Conservation (phyloP, 2,329 filamentous ascomycete genomes). For the Beauveria sp. region DNA sequence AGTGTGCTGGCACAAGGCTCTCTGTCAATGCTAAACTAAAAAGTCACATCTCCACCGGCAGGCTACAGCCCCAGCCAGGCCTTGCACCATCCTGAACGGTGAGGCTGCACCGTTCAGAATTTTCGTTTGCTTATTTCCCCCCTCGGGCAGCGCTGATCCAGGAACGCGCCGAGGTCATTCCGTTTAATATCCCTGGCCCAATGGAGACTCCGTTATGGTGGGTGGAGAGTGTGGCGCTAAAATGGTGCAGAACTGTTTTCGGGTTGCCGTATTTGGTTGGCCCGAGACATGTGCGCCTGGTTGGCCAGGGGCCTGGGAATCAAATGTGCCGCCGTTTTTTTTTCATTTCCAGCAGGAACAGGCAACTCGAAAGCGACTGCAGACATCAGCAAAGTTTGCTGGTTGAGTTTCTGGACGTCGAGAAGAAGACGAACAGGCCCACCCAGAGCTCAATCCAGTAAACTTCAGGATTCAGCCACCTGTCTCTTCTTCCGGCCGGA, state of each 20-base stretch:
- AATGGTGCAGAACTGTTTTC: neutral
- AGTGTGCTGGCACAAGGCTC: too few relatives aligned
- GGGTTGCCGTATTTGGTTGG: slow-evolving; percentile 3
- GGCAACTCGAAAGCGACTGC: neutral
- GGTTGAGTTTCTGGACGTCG: too few relatives aligned
- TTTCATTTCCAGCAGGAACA: neutral
- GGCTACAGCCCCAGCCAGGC: neutral
- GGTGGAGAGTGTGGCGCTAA: neutral
- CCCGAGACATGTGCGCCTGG: neutral
- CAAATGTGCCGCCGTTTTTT: neutral
- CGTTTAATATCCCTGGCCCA: neutral
- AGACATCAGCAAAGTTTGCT: too few relatives aligned
- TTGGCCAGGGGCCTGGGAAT: neutral
- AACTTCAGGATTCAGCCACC: too few relatives aligned
- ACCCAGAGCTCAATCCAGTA: too few relatives aligned
- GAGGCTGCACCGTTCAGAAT: neutral
- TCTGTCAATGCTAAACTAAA: too few relatives aligned
- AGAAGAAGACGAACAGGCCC: too few relatives aligned
- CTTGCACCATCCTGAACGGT: neutral
- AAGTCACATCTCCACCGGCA: neutral
- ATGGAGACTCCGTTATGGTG: neutral
- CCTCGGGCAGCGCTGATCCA: neutral
- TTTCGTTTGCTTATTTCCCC: too few relatives aligned
- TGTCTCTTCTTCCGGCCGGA: too few relatives aligned
- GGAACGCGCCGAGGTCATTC: neutral